Evolutionary conservation across 2,329 filamentous ascomycete species (phyloP).

Genomic region (Calcarisporium arbuscula): DNA sequence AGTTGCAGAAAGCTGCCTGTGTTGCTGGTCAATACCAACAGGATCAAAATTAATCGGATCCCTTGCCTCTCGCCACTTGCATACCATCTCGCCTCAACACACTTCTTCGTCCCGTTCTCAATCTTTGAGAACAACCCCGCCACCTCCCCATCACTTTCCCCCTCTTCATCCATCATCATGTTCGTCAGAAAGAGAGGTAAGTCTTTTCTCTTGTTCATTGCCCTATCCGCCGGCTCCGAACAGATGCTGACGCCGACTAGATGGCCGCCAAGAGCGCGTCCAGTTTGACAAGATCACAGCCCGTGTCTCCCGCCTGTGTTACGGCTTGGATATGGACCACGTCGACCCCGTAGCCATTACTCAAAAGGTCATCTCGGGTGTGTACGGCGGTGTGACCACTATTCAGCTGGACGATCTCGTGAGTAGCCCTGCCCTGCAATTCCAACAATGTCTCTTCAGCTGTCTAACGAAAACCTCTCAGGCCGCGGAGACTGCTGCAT

Average conservation of each 20-base stretch:
- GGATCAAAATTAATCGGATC: slow-evolving; percentile 16
- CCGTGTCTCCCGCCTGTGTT: slow-evolving; percentile 94
- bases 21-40: slow-evolving; percentile 16
- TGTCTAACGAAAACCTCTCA: slow-evolving; percentile 30
- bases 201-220: slow-evolving; percentile 21
- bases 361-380: slow-evolving; percentile 98
- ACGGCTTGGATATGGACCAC: slow-evolving; percentile 89
- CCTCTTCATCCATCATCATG: slow-evolving; percentile 37
- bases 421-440: slow-evolving; percentile 31
- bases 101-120: slow-evolving; percentile 15
- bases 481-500: slow-evolving; percentile 97
- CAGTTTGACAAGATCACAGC: slow-evolving; percentile 99
- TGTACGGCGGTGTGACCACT: slow-evolving; percentile 96
- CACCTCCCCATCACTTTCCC: slow-evolving; percentile 1
- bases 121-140: too few species aligned
- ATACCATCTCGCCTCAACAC: slow-evolving; percentile 13
- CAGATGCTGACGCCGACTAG: slow-evolving; percentile 42
- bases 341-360: slow-evolving; percentile 97
- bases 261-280: slow-evolving; percentile 98
- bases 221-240: not conserved
- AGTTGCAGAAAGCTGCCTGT: not conserved
- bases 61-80: slow-evolving; percentile 12
- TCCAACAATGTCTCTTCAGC: slow-evolving; percentile 2
- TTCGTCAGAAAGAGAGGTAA: slow-evolving; percentile 59
- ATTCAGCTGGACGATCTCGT: slow-evolving; percentile 95